Conservation (phyloP, 2,329 filamentous ascomycete species). For the Calonectria montana region DNA sequence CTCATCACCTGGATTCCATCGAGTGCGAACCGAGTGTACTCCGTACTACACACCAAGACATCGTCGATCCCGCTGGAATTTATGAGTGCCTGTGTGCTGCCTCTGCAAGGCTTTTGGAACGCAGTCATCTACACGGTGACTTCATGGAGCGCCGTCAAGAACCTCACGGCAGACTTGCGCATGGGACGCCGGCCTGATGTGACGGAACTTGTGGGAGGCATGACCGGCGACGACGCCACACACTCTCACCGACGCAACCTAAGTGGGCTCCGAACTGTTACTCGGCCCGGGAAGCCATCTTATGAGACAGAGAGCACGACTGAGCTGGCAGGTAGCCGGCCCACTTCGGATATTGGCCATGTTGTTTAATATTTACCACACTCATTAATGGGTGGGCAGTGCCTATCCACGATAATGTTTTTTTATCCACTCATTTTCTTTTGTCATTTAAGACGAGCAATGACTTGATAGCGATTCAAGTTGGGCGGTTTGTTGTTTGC, state of each 20-base stretch:
- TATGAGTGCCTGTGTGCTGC: slow-evolving; percentile 79
- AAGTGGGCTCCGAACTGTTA: slow-evolving; percentile 47
- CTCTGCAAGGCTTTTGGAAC: slow-evolving; percentile 89
- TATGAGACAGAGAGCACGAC: slow-evolving; percentile 64
- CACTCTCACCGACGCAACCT: slow-evolving; percentile 34
- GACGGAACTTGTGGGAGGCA: slow-evolving; percentile 48
- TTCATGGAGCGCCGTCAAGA: slow-evolving; percentile 72
- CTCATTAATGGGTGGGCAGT: neutral
- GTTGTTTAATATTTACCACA: neutral
- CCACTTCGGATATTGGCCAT: slow-evolving; percentile 49
- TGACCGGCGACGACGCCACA: slow-evolving; percentile 25
- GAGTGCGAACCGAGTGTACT: slow-evolving; percentile 81
- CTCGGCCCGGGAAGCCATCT: slow-evolving; percentile 44
- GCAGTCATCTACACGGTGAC: slow-evolving; percentile 80
- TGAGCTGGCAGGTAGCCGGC: slow-evolving; percentile 56
- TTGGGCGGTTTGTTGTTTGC: neutral
- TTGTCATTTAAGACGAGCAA: neutral
- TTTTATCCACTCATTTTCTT: neutral
- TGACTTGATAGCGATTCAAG: slow-evolving; percentile 2
- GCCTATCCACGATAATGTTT: neutral
- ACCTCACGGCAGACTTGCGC: slow-evolving; percentile 54
- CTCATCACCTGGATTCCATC: slow-evolving; percentile 83
- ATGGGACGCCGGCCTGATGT: slow-evolving; percentile 44
- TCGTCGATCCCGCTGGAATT: slow-evolving; percentile 72
- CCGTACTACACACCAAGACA: slow-evolving; percentile 66